Evolutionary conservation across 331 rosid genomes (phyloP).

Genomic region (Stylosanthes scabra): DNA sequence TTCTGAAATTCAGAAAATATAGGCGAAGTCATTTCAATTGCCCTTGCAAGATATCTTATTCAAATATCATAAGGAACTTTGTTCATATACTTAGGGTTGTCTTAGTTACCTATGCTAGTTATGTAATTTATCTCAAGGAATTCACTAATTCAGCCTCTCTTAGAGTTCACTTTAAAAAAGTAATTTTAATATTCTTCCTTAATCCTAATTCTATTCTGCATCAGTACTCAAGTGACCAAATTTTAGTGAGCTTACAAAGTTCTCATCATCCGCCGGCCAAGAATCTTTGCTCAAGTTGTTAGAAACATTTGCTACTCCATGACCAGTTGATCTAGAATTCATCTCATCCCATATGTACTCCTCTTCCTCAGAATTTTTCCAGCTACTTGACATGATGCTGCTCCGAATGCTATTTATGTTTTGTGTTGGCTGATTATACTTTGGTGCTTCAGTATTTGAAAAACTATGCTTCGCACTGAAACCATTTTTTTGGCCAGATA

Average conservation of each 20-base stretch:
- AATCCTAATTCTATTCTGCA: not conserved
- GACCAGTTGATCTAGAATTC: conserved; percentile 59
- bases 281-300: conserved; percentile 49
- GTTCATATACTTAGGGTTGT: not conserved
- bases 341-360: conserved; percentile 86
- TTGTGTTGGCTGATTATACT: conserved; percentile 52
- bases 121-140: not conserved
- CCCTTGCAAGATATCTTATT: not conserved
- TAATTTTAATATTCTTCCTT: not conserved
- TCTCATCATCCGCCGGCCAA: conserved; percentile 80
- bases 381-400: conserved; percentile 60
- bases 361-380: conserved; percentile 95
- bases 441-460: conserved; percentile 54
- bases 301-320: conserved; percentile 44
- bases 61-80: not conserved
- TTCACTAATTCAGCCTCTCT: not conserved
- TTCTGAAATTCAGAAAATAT: not conserved
- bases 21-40: not conserved
- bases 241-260: conserved; percentile 58
- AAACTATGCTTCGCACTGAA: conserved; percentile 56
- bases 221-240: not conserved
- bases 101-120: not conserved
- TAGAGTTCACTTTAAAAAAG: not conserved
- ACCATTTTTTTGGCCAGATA: conserved; percentile 74
- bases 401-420: conserved; percentile 46